Conservation (phyloP, 208 protist genomes). For the Crithidia mellificae region DNA sequence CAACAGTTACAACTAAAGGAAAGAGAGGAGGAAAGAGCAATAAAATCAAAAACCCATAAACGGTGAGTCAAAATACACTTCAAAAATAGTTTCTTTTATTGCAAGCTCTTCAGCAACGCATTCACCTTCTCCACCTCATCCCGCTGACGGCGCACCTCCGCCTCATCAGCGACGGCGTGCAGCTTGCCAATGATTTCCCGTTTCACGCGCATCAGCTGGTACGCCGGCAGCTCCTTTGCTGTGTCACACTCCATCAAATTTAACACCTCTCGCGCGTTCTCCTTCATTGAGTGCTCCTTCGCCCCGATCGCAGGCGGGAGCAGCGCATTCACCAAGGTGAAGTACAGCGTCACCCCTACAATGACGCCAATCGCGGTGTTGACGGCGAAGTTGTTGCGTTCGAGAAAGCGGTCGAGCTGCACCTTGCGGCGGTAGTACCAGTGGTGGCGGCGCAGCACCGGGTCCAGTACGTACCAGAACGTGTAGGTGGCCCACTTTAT, state of each 20-base stretch:
- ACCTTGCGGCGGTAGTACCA: constrained; percentile 73
- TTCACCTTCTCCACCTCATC: constrained; percentile 63
- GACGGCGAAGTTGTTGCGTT: constrained; percentile 60
- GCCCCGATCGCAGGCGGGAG: constrained; percentile 32
- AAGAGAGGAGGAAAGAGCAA: too few relatives aligned
- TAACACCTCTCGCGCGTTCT: constrained; percentile 65
- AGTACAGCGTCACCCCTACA: constrained; percentile 70
- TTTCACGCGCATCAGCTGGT: constrained; percentile 73
- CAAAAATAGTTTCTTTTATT: constrained; percentile 1
- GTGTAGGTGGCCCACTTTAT: constrained; percentile 79
- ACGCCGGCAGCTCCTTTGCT: constrained; percentile 72
- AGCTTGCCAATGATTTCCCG: constrained; percentile 74
- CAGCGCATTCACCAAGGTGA: constrained; percentile 43
- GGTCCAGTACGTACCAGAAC: constrained; percentile 81
- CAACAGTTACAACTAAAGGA: too few relatives aligned
- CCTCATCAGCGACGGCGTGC: constrained; percentile 62
- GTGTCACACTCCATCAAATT: constrained; percentile 60
- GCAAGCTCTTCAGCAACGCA: constrained; percentile 24
- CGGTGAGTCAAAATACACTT: too few relatives aligned
- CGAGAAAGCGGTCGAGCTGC: constrained; percentile 70
- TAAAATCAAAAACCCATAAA: too few relatives aligned
- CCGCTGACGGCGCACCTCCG: constrained; percentile 64
- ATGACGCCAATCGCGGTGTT: constrained; percentile 67
- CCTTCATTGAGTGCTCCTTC: constrained; percentile 57
- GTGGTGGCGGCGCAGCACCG: constrained; percentile 67